These are phyloP conservation scores for Calonectria crousiana DNA, from an alignment of 2,329 filamentous ascomycete genomes.

Conservation along the genomic window DNA sequence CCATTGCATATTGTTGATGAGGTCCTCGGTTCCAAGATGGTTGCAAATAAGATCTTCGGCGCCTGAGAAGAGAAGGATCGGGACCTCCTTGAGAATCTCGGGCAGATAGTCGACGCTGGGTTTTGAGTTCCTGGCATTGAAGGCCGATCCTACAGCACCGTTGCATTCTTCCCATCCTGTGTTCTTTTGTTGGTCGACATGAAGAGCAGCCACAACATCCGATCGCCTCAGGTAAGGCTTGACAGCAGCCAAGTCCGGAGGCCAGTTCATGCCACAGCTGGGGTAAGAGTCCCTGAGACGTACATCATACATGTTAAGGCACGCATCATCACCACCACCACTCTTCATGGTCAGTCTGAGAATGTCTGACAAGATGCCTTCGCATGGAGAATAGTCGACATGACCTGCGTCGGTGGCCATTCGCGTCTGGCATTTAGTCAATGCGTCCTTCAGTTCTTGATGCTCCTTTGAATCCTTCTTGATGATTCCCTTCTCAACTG, in stretches of 20 bases:
- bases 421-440: constrained; percentile 76
- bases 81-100: constrained; percentile 80
- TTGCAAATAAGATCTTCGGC: constrained; percentile 98
- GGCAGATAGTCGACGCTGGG: constrained; percentile 83
- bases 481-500: constrained; percentile 81
- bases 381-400: constrained; percentile 80
- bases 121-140: constrained; percentile 76
- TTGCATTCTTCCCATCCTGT: constrained; percentile 95
- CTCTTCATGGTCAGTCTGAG: constrained; percentile 71
- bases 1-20: constrained; percentile 93
- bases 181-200: constrained; percentile 84
- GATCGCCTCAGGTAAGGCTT: constrained; percentile 85
- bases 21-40: constrained; percentile 89
- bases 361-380: constrained; percentile 80
- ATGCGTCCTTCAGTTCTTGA: constrained; percentile 75
- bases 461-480: constrained; percentile 73
- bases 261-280: constrained; percentile 98
- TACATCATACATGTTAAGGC: constrained; percentile 97
- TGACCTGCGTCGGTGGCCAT: constrained; percentile 59
- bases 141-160: constrained; percentile 79
- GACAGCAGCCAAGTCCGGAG: constrained; percentile 82
- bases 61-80: constrained; percentile 90
- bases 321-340: constrained; percentile 68
- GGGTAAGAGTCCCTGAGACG: constrained; percentile 84
- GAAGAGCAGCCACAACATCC: constrained; percentile 85